phyloP scores from a whole-genome alignment of 2,329 filamentous ascomycete species.

The Xylogone sp. region DNA sequence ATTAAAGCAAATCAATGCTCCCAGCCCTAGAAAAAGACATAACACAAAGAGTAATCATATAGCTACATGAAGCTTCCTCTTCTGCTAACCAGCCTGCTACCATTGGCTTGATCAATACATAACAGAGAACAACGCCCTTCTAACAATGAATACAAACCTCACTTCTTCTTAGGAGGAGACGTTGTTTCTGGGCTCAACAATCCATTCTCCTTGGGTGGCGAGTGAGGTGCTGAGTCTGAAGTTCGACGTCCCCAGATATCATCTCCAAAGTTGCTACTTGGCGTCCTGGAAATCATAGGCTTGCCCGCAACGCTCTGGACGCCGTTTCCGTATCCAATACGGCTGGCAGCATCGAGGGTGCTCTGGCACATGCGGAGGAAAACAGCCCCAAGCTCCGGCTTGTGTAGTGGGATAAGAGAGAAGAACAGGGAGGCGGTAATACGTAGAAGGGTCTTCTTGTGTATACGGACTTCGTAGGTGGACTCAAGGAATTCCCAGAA shows the following conservation, averaged over 20 bases:
- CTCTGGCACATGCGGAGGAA: slow-evolving; percentile 23
- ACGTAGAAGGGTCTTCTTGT: slow-evolving; percentile 28
- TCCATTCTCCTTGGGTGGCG: too few species aligned
- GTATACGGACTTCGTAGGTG: slow-evolving; percentile 21
- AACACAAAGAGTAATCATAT: too few species aligned
- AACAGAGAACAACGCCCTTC: too few species aligned
- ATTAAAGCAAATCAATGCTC: too few species aligned
- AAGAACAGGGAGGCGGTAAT: slow-evolving; percentile 28
- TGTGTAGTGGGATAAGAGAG: slow-evolving; percentile 26
- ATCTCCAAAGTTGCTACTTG: slow-evolving; percentile 3
- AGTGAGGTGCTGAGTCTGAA: not conserved
- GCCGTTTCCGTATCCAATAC: slow-evolving; percentile 1
- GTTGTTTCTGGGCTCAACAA: too few species aligned
- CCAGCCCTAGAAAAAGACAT: too few species aligned
- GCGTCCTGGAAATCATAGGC: slow-evolving; percentile 2
- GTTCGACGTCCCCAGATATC: not conserved
- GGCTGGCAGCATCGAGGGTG: slow-evolving; percentile 8
- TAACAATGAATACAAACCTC: too few species aligned
- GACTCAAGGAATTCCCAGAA: slow-evolving; percentile 25
- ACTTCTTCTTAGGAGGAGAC: too few species aligned
- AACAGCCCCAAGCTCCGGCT: slow-evolving; percentile 21
- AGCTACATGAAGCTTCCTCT: too few species aligned
- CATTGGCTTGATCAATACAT: too few species aligned
- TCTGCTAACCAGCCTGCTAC: too few species aligned
- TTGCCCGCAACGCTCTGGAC: slow-evolving; percentile 4